A percentile compares a stretch with the other conserved stretches of the same genome.
Evolutionary conservation across 768 basidiomycete genomes (phyloP).

Genomic region (Psilocybe cubensis): DNA sequence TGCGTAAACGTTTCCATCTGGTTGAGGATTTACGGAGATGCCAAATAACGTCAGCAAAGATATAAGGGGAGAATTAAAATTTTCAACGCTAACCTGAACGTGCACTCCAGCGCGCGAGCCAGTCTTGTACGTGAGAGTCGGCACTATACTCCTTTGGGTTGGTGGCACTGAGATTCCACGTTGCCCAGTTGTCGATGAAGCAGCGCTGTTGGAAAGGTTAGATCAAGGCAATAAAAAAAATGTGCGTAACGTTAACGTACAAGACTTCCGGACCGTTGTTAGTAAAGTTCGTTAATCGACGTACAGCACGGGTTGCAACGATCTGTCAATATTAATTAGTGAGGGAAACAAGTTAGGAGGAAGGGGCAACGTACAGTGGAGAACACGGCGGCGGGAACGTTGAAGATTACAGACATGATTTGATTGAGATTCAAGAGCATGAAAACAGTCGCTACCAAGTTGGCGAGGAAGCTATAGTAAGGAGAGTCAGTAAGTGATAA

Average conservation of each 20-base stretch:
- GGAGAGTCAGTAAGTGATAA: neutral
- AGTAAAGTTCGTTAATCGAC: conserved; percentile 58
- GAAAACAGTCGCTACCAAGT: conserved; percentile 55
- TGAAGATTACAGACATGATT: conserved; percentile 69
- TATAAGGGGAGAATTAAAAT: neutral
- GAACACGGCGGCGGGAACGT: conserved; percentile 62
- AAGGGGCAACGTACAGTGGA: conserved; percentile 43
- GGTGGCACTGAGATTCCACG: conserved; percentile 19
- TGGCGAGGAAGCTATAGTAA: conserved; percentile 43
- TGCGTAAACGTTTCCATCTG: conserved; percentile 56
- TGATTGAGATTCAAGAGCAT: conserved; percentile 69
- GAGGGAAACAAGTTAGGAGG: neutral
- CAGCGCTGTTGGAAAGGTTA: conserved; percentile 17
- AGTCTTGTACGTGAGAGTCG: conserved; percentile 24
- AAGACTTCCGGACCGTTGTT: conserved; percentile 46
- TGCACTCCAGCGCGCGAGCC: conserved; percentile 39
- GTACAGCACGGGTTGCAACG: conserved; percentile 62
- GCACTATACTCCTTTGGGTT: conserved; percentile 20
- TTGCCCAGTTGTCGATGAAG: conserved; percentile 27
- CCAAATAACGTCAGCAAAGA: neutral
- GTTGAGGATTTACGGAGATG: neutral
- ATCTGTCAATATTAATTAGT: conserved; percentile 38
- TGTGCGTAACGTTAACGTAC: conserved; percentile 31
- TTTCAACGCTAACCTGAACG: conserved; percentile 40
- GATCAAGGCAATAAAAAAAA: neutral